Percentiles rank a stretch among this genome's conserved stretches.
Conservation (phyloP, 176 grass and related monocot genomes). For the Eleusine coracana region DNA sequence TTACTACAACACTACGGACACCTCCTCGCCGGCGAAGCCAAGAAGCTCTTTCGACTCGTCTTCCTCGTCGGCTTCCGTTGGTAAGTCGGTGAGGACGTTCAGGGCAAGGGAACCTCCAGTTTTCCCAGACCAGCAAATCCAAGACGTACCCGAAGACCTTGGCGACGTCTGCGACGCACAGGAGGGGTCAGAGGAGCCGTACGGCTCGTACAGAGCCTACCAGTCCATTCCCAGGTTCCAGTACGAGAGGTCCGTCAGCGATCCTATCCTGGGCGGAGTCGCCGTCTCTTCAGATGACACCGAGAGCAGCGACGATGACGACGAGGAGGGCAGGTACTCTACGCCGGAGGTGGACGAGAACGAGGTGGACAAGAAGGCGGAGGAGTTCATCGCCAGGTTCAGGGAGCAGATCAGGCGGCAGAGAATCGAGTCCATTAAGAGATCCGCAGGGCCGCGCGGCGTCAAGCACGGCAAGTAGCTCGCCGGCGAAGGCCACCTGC, state of each 20-base stretch:
- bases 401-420: conserved; percentile 92
- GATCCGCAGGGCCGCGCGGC: conserved; percentile 59
- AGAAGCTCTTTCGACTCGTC: conserved; percentile 53
- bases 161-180: conserved; percentile 18
- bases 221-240: conserved; percentile 56
- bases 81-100: conserved; percentile 67
- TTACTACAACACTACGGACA: conserved; percentile 43
- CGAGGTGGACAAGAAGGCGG: conserved; percentile 96
- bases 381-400: conserved; percentile 88
- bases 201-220: conserved; percentile 43
- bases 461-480: conserved; percentile 52
- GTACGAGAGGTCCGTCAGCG: conserved; percentile 42
- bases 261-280: conserved; percentile 44
- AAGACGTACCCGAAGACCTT: conserved; percentile 22
- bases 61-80: background rate
- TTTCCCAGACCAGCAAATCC: conserved; percentile 15
- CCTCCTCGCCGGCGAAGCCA: conserved; percentile 42
- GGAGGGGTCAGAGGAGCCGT: conserved; percentile 44
- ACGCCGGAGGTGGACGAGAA: conserved; percentile 66
- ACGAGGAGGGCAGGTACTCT: conserved; percentile 34
- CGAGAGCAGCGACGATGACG: conserved; percentile 62
- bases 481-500: background rate
- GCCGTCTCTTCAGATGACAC: conserved; percentile 53
- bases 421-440: conserved; percentile 89
- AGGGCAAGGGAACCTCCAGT: conserved; percentile 40